phyloP scores from a whole-genome alignment of 176 grass and related monocot genomes.

The Paspalum vaginatum region DNA sequence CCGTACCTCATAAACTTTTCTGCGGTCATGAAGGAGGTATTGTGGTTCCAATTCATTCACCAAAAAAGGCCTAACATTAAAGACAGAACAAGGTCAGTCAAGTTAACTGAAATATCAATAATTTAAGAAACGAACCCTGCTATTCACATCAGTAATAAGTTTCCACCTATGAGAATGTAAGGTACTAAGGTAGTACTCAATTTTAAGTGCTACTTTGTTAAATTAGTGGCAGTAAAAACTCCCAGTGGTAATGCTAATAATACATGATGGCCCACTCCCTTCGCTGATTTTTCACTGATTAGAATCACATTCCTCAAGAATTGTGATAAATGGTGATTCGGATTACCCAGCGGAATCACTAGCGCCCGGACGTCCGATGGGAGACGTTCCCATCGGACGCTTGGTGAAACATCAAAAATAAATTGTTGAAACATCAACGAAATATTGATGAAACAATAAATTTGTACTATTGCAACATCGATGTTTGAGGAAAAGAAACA shows the following conservation, averaged over 20 bases:
- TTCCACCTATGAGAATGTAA: not conserved
- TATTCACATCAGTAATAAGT: conserved; percentile 10
- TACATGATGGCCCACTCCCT: conserved; percentile 5
- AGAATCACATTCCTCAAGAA: conserved; percentile 1
- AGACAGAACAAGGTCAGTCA: conserved; percentile 23
- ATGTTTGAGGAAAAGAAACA: no score
- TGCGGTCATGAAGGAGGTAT: conserved; percentile 92
- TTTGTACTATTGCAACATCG: no score
- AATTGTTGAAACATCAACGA: no score
- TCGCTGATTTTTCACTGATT: conserved; percentile 13
- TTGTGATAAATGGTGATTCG: conserved; percentile 2
- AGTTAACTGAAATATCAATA: conserved; percentile 32
- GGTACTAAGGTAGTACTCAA: not conserved
- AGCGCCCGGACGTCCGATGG: no score
- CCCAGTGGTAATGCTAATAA: not conserved
- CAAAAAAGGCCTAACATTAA: conserved; percentile 74
- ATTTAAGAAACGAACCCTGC: conserved; percentile 26
- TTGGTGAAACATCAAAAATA: no score
- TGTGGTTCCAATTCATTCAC: conserved; percentile 96
- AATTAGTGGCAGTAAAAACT: not conserved
- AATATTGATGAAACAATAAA: no score
- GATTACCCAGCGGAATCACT: not conserved
- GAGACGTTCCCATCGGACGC: no score
- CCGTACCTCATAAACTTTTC: conserved; percentile 97
- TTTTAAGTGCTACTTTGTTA: conserved; percentile 4